These are phyloP conservation scores for Metschnikowia baotianmanensis DNA, from an alignment of 805 yeast genomes.

Conservation along the genomic window DNA sequence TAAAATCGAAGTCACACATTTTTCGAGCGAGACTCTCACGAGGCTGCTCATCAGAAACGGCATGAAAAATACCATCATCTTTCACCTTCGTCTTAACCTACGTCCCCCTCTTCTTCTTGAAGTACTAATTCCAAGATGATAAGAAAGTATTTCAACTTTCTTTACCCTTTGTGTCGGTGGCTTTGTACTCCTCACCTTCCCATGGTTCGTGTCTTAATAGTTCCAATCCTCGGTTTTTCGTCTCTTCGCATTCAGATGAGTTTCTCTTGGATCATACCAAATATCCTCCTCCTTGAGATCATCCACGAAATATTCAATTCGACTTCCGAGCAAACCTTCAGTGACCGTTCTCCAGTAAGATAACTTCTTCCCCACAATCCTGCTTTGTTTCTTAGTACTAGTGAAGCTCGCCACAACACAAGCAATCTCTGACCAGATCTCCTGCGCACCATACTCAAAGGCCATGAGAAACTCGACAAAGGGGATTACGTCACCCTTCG, in stretches of 20 bases:
- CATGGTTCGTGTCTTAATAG: neutral
- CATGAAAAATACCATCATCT: no score
- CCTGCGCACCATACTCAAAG: neutral
- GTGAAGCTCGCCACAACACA: neutral
- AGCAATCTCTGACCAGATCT: constrained; percentile 1
- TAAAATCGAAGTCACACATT: no score
- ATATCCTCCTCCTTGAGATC: neutral
- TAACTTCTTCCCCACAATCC: neutral
- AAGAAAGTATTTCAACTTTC: neutral
- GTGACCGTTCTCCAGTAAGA: constrained; percentile 1
- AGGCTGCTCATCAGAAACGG: no score
- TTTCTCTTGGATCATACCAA: neutral
- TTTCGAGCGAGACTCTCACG: no score
- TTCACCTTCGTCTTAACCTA: no score
- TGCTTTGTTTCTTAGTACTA: neutral
- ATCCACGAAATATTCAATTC: neutral
- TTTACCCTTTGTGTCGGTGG: neutral
- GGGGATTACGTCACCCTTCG: neutral
- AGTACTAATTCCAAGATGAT: neutral
- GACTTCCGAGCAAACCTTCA: neutral
- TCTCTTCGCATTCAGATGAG: neutral
- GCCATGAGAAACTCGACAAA: neutral
- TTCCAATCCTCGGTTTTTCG: neutral
- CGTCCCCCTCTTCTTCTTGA: neutral
- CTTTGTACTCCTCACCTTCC: no score